Conservation (phyloP, 2,329 filamentous ascomycete species). For the Sporothrix schenckii region DNA sequence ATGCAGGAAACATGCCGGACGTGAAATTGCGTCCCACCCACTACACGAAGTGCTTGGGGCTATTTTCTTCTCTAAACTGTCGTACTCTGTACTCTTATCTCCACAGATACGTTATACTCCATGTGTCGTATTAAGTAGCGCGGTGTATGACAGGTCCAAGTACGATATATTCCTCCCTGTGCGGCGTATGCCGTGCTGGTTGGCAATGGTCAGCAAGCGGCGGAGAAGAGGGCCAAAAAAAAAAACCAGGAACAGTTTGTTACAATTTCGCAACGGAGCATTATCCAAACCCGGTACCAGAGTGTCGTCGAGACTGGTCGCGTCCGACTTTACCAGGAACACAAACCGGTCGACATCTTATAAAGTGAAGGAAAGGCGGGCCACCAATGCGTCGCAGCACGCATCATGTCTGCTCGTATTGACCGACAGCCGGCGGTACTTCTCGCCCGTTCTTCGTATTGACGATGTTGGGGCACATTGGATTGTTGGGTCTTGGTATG, state of each 20-base stretch:
- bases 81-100: background rate
- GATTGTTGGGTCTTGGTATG: background rate
- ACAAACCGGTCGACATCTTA: background rate
- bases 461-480: background rate
- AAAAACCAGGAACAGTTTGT: background rate
- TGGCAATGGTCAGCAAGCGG: background rate
- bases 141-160: background rate
- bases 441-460: no score
- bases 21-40: slow-evolving; percentile 21
- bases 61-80: background rate
- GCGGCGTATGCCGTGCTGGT: background rate
- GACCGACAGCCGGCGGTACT: background rate
- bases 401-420: slow-evolving; percentile 8
- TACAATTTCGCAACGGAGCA: slow-evolving; percentile 4
- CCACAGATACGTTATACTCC: no score
- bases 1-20: background rate
- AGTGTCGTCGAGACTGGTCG: slow-evolving; percentile 7
- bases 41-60: background rate
- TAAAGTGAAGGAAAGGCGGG: background rate
- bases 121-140: no score
- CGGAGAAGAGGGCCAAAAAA: background rate
- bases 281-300: slow-evolving; percentile 10
- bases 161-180: background rate
- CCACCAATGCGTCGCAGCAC: background rate
- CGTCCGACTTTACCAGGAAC: slow-evolving; percentile 18